phyloP scores from a whole-genome alignment of 148 eudicot species.

The Vaccinium vitisidaea region DNA sequence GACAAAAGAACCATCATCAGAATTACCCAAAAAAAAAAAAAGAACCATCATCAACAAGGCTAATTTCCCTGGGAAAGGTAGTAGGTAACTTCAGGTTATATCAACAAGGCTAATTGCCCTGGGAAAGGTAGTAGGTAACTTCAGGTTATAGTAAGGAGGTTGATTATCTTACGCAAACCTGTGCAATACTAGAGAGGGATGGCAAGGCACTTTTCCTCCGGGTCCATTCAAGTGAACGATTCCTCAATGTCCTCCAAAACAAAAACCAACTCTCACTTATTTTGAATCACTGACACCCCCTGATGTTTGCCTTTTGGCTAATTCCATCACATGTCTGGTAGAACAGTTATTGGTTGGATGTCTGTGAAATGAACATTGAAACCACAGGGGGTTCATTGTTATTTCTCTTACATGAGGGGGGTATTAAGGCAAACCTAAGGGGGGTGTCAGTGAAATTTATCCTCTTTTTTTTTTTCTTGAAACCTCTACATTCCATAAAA shows the following conservation, averaged over 20 bases:
- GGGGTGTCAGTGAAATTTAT: no score
- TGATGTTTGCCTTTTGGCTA: no score
- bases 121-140: not conserved
- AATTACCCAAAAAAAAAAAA: no score
- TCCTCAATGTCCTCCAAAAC: not conserved
- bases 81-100: not conserved
- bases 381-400: no score
- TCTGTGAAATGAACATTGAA: no score
- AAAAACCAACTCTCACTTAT: not conserved
- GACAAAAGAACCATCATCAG: not conserved
- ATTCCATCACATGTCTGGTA: no score
- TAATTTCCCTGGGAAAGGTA: not conserved
- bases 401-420: no score
- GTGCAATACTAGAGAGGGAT: not conserved
- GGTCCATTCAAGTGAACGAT: not conserved
- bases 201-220: no score
- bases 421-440: no score
- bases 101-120: not conserved
- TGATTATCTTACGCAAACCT: not conserved
- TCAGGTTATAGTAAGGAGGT: not conserved
- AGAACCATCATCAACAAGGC: not conserved
- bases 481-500: not conserved
- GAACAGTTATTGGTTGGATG: no score
- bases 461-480: not conserved
- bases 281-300: no score